These are phyloP conservation scores for Hygrophorus russula DNA, from an alignment of 768 basidiomycete genomes.

Conservation along the genomic window DNA sequence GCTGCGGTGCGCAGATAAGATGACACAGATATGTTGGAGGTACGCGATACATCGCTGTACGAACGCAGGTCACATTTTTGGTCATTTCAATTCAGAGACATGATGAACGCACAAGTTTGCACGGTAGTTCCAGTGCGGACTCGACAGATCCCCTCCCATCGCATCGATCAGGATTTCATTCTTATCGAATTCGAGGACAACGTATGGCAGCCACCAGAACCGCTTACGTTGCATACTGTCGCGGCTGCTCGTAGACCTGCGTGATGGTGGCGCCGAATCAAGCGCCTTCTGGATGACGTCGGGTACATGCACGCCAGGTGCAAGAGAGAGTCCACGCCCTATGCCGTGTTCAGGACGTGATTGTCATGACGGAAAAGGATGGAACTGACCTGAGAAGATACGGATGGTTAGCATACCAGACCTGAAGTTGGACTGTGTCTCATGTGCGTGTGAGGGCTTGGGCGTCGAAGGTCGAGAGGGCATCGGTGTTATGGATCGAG, in stretches of 20 bases:
- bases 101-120: constrained; percentile 74
- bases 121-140: constrained; percentile 91
- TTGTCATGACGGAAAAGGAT: constrained; percentile 6
- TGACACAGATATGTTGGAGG: constrained; percentile 84
- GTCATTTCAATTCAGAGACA: background rate
- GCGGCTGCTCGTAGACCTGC: constrained; percentile 59
- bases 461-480: constrained; percentile 77
- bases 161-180: constrained; percentile 97
- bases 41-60: constrained; percentile 85
- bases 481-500: constrained; percentile 72
- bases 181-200: constrained; percentile 96
- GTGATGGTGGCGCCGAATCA: constrained; percentile 41
- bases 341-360: constrained; percentile 7
- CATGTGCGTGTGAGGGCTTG: constrained; percentile 38
- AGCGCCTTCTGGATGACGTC: constrained; percentile 79
- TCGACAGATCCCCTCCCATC: constrained; percentile 83
- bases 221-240: constrained; percentile 91
- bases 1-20: constrained; percentile 83
- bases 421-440: constrained; percentile 45
- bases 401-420: constrained; percentile 92
- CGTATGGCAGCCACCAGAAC: constrained; percentile 93
- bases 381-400: constrained; percentile 75
- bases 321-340: constrained; percentile 76
- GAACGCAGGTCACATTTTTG: background rate
- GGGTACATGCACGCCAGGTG: constrained; percentile 71